Base-by-base conservation (phyloP, 768 basidiomycete genomes). In the Psilocybe cubensis region DNA sequence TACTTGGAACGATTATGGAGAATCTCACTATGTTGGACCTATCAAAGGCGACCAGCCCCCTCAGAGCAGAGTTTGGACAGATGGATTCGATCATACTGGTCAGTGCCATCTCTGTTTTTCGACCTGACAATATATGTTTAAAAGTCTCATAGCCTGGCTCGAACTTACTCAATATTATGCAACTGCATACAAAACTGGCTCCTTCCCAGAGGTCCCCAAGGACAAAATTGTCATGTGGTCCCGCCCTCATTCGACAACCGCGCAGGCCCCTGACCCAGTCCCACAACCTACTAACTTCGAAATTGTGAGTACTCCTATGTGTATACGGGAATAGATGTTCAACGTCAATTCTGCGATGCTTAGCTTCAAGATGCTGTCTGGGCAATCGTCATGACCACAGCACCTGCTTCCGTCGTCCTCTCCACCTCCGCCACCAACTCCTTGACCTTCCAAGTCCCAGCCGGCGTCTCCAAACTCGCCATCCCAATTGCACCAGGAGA, bases 1-100 rank as follows among this genome's bases (percentile, higher is more conserved):
- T 42, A 82, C 84, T 11, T 91, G 85, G 85, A 92, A 92, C 57
- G 89, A 91, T 68, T 91, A 76, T 53, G 87, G 88, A 58, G 88
- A 89, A 66, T 88, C 86, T 2, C 88, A 92, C 66, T 94, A 95
- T 68, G 75, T 94, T 46, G 90, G 87, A 12, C 91, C 92, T 3
- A 83, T 91, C 63, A 82, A 86, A 60, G 88, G 90, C 10, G 82
- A 76, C 24, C 85, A 89, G 66, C 91, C 91, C 55, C 62, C 71
- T 31, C 78, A 84, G 66, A 88, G 87, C 49, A 79, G 89, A 61
- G 79, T 79, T 5, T 92, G 90, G 89, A 87, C 88, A 5, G 66
- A 88, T 62, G 88, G 88, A 0, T 84, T 86, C 68, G 70, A 83
- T 56, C 85, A 87, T 63, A 75, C 76, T 35, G 78, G 79, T 76